A percentile compares a stretch with the other conserved stretches of the same genome.
These are phyloP conservation scores for Margaritispora aquatica DNA, from an alignment of 495 filamentous ascomycete species.

Conservation along the genomic window DNA sequence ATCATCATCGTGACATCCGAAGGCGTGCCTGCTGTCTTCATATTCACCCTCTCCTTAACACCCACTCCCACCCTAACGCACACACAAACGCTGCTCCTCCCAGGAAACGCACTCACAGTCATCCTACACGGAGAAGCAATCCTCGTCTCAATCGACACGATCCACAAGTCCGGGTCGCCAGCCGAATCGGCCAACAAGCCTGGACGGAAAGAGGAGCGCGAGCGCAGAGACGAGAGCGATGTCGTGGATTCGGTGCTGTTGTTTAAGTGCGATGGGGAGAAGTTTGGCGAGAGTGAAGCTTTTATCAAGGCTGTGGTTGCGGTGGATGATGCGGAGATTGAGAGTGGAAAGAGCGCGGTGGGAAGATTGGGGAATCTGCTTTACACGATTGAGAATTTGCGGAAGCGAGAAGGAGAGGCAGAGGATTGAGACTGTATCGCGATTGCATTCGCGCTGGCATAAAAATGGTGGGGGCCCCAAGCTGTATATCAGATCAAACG, in stretches of 20 bases:
- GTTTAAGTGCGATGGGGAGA: neutral
- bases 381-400: constrained; percentile 65
- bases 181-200: neutral
- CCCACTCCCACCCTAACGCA: constrained; percentile 35
- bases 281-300: neutral
- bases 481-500: no score
- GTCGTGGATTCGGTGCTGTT: neutral
- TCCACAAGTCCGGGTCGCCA: constrained; percentile 35
- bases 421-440: no score
- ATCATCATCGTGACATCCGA: constrained; percentile 60
- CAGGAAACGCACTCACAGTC: constrained; percentile 58
- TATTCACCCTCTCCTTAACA: constrained; percentile 46
- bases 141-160: constrained; percentile 52
- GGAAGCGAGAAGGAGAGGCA: constrained; percentile 58
- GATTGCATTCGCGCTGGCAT: no score
- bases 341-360: constrained; percentile 14
- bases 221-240: constrained; percentile 20
- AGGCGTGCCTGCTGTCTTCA: constrained; percentile 53
- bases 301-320: neutral
- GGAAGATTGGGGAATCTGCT: constrained; percentile 50
- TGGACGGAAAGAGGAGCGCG: neutral
- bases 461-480: neutral
- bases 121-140: constrained; percentile 21
- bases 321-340: neutral
- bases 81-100: constrained; percentile 39